A percentile compares a stretch with the other conserved stretches of the same genome.
These are phyloP conservation scores for Paramecium sonneborni DNA, from an alignment of 73 alveolate genomes.

Conservation along the genomic window DNA sequence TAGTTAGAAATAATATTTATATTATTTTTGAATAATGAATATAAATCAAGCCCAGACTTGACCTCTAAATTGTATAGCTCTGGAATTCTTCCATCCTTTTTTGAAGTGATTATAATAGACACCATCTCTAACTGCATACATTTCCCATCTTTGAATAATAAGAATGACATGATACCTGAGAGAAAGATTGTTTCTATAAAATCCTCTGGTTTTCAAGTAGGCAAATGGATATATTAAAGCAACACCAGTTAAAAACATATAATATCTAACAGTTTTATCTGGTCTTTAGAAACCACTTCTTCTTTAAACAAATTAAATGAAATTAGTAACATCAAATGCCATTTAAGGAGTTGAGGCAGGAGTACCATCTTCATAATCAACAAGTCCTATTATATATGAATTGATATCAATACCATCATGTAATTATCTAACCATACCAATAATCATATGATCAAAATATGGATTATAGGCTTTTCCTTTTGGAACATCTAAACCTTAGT, in stretches of 20 bases:
- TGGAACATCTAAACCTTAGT: conserved; percentile 93
- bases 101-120: conserved; percentile 68
- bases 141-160: conserved; percentile 60
- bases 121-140: conserved; percentile 69
- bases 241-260: conserved; percentile 60
- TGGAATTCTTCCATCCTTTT: conserved; percentile 61
- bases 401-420: conserved; percentile 78
- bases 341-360: conserved; percentile 94
- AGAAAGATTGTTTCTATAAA: conserved; percentile 62
- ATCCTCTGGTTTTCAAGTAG: conserved; percentile 64
- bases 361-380: conserved; percentile 94
- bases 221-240: conserved; percentile 59
- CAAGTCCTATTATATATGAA: conserved; percentile 57
- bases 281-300: conserved; percentile 70
- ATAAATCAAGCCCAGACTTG: conserved; percentile 66
- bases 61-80: conserved; percentile 70
- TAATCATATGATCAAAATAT: conserved; percentile 94
- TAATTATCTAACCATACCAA: conserved; percentile 90
- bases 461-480: conserved; percentile 94
- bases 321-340: conserved; percentile 96
- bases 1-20: neutral
- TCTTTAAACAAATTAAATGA: conserved; percentile 81
- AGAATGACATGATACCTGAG: neutral
- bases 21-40: neutral
- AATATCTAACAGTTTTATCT: conserved; percentile 67